A percentile compares a stretch with the other conserved stretches of the same genome.
Evolutionary conservation across 2,329 filamentous ascomycete genomes (phyloP).

Genomic region (Alternaria rosae): DNA sequence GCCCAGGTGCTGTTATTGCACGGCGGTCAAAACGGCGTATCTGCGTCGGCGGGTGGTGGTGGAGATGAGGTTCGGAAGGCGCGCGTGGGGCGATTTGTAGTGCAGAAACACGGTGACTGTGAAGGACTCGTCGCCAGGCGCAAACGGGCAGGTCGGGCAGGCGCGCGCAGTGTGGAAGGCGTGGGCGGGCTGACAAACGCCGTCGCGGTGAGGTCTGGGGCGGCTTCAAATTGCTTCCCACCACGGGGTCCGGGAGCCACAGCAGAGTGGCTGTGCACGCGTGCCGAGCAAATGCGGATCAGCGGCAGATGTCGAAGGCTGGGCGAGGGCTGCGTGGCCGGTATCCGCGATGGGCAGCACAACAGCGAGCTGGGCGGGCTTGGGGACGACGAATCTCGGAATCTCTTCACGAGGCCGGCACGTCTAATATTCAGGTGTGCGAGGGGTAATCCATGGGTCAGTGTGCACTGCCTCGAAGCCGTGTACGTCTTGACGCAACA

Average conservation of each 20-base stretch:
- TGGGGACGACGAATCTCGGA: not conserved
- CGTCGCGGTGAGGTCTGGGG: slow-evolving; percentile 1
- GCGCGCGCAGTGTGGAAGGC: not conserved
- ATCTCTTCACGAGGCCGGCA: not conserved
- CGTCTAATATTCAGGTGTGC: slow-evolving; percentile 15
- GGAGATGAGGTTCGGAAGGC: slow-evolving; percentile 43
- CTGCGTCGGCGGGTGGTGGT: slow-evolving; percentile 36
- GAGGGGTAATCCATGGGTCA: slow-evolving; percentile 12
- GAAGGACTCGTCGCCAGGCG: slow-evolving; percentile 2
- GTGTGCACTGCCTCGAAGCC: slow-evolving; percentile 14
- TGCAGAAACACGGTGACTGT: slow-evolving; percentile 43
- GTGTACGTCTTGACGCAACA: slow-evolving; percentile 16
- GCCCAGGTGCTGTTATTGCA: slow-evolving; percentile 47
- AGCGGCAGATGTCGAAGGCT: slow-evolving; percentile 10
- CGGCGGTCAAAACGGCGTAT: slow-evolving; percentile 48
- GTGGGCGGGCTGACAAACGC: slow-evolving; percentile 20
- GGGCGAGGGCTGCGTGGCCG: slow-evolving; percentile 5
- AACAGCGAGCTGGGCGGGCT: slow-evolving; percentile 1
- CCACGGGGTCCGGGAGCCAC: slow-evolving; percentile 11
- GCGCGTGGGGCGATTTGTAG: slow-evolving; percentile 35
- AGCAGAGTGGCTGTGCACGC: slow-evolving; percentile 14
- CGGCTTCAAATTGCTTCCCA: slow-evolving; percentile 7
- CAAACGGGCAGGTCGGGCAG: not conserved
- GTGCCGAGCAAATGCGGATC: slow-evolving; percentile 7
- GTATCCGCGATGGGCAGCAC: slow-evolving; percentile 6